Percentiles rank a stretch among this genome's conserved stretches.
phyloP scores from a whole-genome alignment of 2,329 filamentous ascomycete species.

The Colletotrichum caudatum region DNA sequence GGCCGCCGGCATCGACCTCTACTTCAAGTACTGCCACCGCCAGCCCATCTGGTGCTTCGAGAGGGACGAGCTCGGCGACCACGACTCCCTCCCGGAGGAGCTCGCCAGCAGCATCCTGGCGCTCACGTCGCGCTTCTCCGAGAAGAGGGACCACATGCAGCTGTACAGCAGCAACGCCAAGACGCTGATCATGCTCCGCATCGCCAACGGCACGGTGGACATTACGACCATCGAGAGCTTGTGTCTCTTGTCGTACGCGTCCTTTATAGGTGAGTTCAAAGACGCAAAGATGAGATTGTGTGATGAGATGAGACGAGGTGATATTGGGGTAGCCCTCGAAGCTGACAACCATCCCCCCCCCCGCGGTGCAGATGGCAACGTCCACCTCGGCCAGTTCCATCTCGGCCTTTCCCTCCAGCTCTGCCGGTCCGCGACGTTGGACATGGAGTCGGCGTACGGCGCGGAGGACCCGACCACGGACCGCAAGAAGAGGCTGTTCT shows the following conservation, averaged over 20 bases:
- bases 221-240: conserved; percentile 63
- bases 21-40: conserved; percentile 58
- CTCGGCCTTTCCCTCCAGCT: conserved; percentile 63
- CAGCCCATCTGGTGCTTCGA: conserved; percentile 61
- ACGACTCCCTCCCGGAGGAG: conserved; percentile 53
- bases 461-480: conserved; percentile 52
- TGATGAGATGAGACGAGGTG: not conserved
- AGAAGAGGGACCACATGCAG: conserved; percentile 50
- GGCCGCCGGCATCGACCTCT: conserved; percentile 52
- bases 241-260: conserved; percentile 62
- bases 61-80: conserved; percentile 54
- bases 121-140: conserved; percentile 54
- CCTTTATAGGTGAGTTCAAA: conserved; percentile 58
- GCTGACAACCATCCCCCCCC: conserved; percentile 33
- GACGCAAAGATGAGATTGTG: not conserved
- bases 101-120: conserved; percentile 57
- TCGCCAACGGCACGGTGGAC: conserved; percentile 63
- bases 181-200: conserved; percentile 60
- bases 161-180: conserved; percentile 55
- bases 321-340: not conserved
- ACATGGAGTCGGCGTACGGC: conserved; percentile 55
- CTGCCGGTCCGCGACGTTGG: conserved; percentile 63
- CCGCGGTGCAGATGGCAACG: conserved; percentile 56
- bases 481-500: conserved; percentile 63
- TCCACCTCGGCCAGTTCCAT: conserved; percentile 62